Evolutionary conservation across 2,329 filamentous ascomycete genomes (phyloP), one percentile per base, ranked within the genome.

Genomic region (Pestalotiopsis sp.): DNA sequence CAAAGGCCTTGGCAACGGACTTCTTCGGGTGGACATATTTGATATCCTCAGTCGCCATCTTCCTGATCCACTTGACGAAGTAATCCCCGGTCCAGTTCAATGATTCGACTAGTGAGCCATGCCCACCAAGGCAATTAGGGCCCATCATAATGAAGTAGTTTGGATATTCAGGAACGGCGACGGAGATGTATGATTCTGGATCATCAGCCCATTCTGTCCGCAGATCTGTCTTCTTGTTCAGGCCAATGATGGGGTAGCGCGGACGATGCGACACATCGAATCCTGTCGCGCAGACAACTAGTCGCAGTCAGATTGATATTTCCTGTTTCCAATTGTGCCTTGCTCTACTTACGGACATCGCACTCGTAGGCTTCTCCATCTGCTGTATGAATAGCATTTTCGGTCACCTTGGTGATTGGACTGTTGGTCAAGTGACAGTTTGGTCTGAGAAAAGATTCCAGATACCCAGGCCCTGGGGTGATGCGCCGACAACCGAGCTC

Each of bases 181-280:
- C 74, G 2, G 72, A 75, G n/a, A 78, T 49, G 64, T 78, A 78
- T 0, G 75, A 74, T 49, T 77, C 74, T 3, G 77, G 75, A 25
- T 76, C 74, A n/a, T 75, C 74, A 2, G 84, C 80, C 87, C 88
- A 90, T 1, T 84, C 77, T 41, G 87, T 79, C 20, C 86, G 80
- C 4, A 90, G 77, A 52, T 83, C 80, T 41, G 83, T 81, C 2
- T 83, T 84, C 2, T 79, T 76, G 58, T 80, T 31, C 57, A 59
- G 80, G 1, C 88, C 88, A 1, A 81, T 78, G 2, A 90, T 82
- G 9, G 82, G 81, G 41, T 88, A 75, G 4, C 68, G 56, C 9
- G 64, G 68, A n/a, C 62, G 58, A 39, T 67, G 64, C 4, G 68
- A 62, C 9, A 65, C 64, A 49, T 69, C 68, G 20, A 67, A 67